Percentiles rank a stretch among this genome's conserved stretches.
Evolutionary conservation across 1,139 yeast species (phyloP).

Genomic region (Hemisphaericaspora lyxosophila): DNA sequence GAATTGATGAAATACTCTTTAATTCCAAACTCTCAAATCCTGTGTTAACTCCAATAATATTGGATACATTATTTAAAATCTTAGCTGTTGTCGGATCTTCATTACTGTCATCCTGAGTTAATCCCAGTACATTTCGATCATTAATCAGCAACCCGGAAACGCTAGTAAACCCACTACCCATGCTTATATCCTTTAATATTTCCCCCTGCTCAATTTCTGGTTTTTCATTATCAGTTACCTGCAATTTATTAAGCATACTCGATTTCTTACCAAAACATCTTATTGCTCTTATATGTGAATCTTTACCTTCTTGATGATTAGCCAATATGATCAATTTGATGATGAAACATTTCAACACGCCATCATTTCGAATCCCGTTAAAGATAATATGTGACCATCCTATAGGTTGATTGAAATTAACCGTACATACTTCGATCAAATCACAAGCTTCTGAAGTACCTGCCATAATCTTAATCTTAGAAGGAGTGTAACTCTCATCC

Average conservation of each 20-base stretch:
- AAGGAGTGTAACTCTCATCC: conserved; percentile 95
- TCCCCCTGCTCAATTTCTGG: too few relatives aligned
- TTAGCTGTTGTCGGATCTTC: conserved; percentile 20
- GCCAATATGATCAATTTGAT: conserved; percentile 68
- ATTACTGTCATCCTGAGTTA: conserved; percentile 9
- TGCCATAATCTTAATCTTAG: conserved; percentile 64
- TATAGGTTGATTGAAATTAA: conserved; percentile 66
- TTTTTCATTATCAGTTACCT: too few relatives aligned
- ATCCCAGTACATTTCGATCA: conserved; percentile 14
- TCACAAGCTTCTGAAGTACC: conserved; percentile 87
- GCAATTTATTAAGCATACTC: conserved; percentile 24
- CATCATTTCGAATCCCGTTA: conserved; percentile 57
- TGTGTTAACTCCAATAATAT: conserved; percentile 42
- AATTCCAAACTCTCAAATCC: conserved; percentile 44
- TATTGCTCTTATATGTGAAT: conserved; percentile 82
- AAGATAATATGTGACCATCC: conserved; percentile 86
- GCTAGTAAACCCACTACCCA: conserved; percentile 25
- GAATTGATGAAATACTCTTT: conserved; percentile 40
- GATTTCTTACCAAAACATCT: conserved; percentile 41
- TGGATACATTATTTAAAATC: conserved; percentile 37
- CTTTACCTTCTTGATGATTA: conserved; percentile 96
- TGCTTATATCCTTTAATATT: conserved; percentile 29
- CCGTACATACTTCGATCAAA: conserved; percentile 67
- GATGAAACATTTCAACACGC: conserved; percentile 69
- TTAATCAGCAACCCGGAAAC: conserved; percentile 33